Base-by-base conservation (phyloP, 768 basidiomycete species). In the Lactarius quietus region DNA sequence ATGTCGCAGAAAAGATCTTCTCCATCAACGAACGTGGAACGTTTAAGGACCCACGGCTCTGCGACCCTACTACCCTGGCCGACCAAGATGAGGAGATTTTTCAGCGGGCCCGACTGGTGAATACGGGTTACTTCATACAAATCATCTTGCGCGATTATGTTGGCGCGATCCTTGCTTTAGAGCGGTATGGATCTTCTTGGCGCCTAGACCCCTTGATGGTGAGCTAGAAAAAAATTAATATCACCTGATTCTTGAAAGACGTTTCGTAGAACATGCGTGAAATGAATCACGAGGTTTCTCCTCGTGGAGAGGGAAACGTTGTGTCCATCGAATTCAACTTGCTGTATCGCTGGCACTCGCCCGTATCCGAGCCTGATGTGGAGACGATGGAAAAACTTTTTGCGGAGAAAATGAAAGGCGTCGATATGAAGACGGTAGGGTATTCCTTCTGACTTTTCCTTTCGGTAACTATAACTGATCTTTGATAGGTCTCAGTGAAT, bases 41-140 rank as follows among this genome's bases (percentile, higher is more conserved):
- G 2, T 89, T 80, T 72, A 58, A 60, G 18, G 51, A 68, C 51
- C 70, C 74, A 61, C 57, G 71, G 66, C 28, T 59, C 1, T 36
- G 65, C 10, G 66, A 72, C 54, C 36, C 68, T 66, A 8, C 63
- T 35, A 61, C 64, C 10, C 74, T 68, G 51, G 55, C 71, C 17
- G 74, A 69, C 0, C 90, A 92, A 72, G 91, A 92, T 61, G 85
- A 90, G 57, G 90, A 92, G 70, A 85, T 92, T 54, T 92, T 90
- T 77, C 81, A 89, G 64, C 83, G 87, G 33, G 80, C 88, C 12
- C 82, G 90, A 56, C 78, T 91, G 54, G 85, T 92, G 53, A 92
- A 92, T 73, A 86, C 85, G 59, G 87, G 83, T 3, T 87, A 80
- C 70, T 88, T 89, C 69, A 83, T 88, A 82, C 83, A 86, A 66